Evolutionary conservation across 2,329 filamentous ascomycete species (phyloP).

Genomic region (Immersiporthe knoxdaviesiana): DNA sequence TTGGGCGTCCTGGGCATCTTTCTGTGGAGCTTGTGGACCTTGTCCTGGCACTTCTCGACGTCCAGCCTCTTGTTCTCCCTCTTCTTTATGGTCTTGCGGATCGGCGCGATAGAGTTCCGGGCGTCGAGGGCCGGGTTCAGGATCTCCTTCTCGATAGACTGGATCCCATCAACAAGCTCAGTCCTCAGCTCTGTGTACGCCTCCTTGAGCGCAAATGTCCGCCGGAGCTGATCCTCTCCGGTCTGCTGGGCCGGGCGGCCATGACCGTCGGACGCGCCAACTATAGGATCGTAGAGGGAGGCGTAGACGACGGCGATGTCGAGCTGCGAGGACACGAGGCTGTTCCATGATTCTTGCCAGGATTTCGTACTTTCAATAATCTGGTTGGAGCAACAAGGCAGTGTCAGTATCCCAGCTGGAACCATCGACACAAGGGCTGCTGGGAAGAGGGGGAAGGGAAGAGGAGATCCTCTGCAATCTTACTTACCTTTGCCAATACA

Average conservation of each 20-base stretch:
- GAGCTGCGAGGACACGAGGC: slow-evolving; percentile 70
- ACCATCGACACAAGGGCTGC: neutral
- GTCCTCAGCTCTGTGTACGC: slow-evolving; percentile 71
- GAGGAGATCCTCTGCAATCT: neutral
- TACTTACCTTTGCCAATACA: slow-evolving; percentile 70
- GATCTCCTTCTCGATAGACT: slow-evolving; percentile 70
- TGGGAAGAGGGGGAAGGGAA: slow-evolving; percentile 8
- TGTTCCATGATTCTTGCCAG: slow-evolving; percentile 80
- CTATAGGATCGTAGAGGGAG: slow-evolving; percentile 75
- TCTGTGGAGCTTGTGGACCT: slow-evolving; percentile 69
- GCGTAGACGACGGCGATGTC: slow-evolving; percentile 70
- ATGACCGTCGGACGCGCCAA: slow-evolving; percentile 63
- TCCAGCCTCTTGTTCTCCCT: slow-evolving; percentile 81
- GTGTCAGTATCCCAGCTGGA: slow-evolving; percentile 2
- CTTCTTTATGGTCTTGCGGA: slow-evolving; percentile 85
- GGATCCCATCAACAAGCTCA: slow-evolving; percentile 73
- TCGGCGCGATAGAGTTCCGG: slow-evolving; percentile 68
- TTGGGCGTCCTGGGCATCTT: slow-evolving; percentile 73
- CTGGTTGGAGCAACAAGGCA: slow-evolving; percentile 45
- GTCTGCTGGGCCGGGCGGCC: slow-evolving; percentile 62
- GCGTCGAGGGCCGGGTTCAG: slow-evolving; percentile 71
- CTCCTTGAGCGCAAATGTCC: slow-evolving; percentile 66
- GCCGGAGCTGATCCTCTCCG: slow-evolving; percentile 63
- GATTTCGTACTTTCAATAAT: slow-evolving; percentile 74
- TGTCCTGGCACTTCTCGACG: slow-evolving; percentile 76